Evolutionary conservation across 2,329 filamentous ascomycete genomes (phyloP), one percentile per base, ranked within the genome.

Genomic region (Blastomyces gilchristii): DNA sequence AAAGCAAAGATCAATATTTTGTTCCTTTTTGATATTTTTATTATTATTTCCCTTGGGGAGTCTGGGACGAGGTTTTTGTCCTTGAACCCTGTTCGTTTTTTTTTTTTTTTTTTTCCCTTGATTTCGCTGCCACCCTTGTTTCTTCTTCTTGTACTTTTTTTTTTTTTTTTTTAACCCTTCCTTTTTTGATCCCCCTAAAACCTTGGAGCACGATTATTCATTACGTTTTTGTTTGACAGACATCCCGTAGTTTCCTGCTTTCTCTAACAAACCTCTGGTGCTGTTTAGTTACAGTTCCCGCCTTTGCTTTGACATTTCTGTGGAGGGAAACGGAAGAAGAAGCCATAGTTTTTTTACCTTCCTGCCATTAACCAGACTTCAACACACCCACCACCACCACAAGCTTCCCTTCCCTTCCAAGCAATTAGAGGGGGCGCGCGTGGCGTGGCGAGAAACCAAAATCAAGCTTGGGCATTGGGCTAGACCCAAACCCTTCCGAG

Each of bases 391-490:
- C 37, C n/a, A 22, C n/a, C n/a, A 22, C n/a, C n/a, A 22, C n/a
- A 22, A 58, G 54, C 54, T 58, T 18, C 43, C 22, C n/a, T 16
- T 58, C 49, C 49, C 37, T 28, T 22, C 53, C 16, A 25, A 3
- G 37, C 34, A 57, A 22, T 11, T 11, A 28, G 54, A 41, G 54
- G 2, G 4, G 28, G 4, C 2, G 54, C 12, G 54, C 54, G 54
- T 58, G n/a, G 54, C 54, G 54, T 58, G 54, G 54, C 54, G 37
- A 58, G 12, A 58, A 58, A 41, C 8, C 54, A 25, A 12, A 28
- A 43, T 25, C 34, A 58, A 56, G 53, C 53, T 53, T 56, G 53
- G 53, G n/a, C 11, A 56, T 39, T 56, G 53, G 53, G 53, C 53
- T 39, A 56, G 53, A 56, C 53, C 53, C 50, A 31, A 53, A 53